Evolutionary conservation across 306 rosid genomes (phyloP).

Genomic region (Citrullus mucosospermus): DNA sequence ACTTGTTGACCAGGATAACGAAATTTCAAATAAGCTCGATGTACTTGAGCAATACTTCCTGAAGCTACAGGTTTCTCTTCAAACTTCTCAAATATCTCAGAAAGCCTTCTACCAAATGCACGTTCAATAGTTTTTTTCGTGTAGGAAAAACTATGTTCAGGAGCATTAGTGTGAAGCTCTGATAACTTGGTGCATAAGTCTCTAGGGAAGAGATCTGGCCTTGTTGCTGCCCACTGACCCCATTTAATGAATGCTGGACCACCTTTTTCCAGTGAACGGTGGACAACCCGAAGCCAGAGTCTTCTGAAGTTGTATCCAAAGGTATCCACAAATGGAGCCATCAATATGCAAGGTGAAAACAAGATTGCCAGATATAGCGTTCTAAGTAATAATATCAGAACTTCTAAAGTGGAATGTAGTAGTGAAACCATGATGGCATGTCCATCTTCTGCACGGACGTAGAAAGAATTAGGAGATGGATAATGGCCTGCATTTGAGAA

Average conservation of each 20-base stretch:
- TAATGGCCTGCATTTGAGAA: constrained; percentile 31
- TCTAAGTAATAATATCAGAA: constrained; percentile 44
- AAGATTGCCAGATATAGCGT: constrained; percentile 61
- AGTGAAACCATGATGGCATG: constrained; percentile 42
- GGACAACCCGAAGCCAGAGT: constrained; percentile 72
- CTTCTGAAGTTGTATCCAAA: constrained; percentile 59
- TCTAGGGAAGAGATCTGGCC: constrained; percentile 96
- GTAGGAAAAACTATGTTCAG: constrained; percentile 85
- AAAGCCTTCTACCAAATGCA: constrained; percentile 75
- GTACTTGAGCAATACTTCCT: constrained; percentile 98
- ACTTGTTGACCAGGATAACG: constrained; percentile 87
- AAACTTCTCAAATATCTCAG: constrained; percentile 85
- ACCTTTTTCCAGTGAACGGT: constrained; percentile 66
- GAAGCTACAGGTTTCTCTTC: constrained; percentile 95
- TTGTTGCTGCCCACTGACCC: constrained; percentile 99
- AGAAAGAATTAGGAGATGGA: constrained; percentile 39
- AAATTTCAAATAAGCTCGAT: constrained; percentile 71
- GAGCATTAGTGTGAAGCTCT: constrained; percentile 90
- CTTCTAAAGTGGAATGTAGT: constrained; percentile 42
- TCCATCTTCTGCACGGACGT: constrained; percentile 70
- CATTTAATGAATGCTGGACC: constrained; percentile 98
- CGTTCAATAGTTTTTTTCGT: constrained; percentile 79
- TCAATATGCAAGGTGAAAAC: constrained; percentile 76
- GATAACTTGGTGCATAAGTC: constrained; percentile 75
- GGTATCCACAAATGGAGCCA: constrained; percentile 74